Conservation (phyloP, 2,329 filamentous ascomycete species). For the Clonostachys rhizophaga region DNA sequence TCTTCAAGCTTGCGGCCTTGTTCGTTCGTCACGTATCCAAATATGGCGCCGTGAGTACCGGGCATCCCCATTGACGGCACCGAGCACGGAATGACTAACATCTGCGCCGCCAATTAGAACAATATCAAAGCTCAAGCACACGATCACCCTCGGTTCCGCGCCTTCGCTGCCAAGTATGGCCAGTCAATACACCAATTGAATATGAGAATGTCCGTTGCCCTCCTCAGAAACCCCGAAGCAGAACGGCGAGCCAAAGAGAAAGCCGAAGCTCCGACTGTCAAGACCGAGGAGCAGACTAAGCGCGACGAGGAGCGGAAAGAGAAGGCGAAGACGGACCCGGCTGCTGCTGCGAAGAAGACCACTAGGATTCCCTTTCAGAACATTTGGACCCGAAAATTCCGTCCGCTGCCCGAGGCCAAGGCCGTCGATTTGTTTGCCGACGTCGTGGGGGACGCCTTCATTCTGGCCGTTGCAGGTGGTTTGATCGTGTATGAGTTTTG, state of each 20-base stretch:
- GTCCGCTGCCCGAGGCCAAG: conserved; percentile 58
- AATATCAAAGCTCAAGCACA: conserved; percentile 63
- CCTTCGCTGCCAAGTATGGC: conserved; percentile 56
- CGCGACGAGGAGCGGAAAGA: conserved; percentile 38
- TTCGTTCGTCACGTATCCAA: conserved; percentile 64
- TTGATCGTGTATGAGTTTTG: conserved; percentile 60
- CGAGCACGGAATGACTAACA: too few relatives aligned
- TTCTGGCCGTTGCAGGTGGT: conserved; percentile 51
- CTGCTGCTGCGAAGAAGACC: conserved; percentile 32
- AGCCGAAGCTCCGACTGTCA: conserved; percentile 59
- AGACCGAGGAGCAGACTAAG: conserved; percentile 56
- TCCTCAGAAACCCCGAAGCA: conserved; percentile 52
- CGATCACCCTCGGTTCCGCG: conserved; percentile 57
- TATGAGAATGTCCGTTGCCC: conserved; percentile 58
- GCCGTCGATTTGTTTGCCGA: conserved; percentile 65
- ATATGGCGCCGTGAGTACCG: conserved; percentile 58
- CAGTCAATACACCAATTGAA: conserved; percentile 63
- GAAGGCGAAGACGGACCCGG: conserved; percentile 35
- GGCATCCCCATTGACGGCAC: too few relatives aligned
- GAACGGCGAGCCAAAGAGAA: conserved; percentile 56
- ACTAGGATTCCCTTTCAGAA: conserved; percentile 34
- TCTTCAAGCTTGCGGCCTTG: conserved; percentile 63
- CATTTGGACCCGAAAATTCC: conserved; percentile 59
- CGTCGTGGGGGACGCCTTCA: conserved; percentile 59
- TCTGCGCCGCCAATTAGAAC: conserved; percentile 36